Evolutionary conservation across 2,329 filamentous ascomycete genomes (phyloP).

Genomic region (Colletotrichum sp.): DNA sequence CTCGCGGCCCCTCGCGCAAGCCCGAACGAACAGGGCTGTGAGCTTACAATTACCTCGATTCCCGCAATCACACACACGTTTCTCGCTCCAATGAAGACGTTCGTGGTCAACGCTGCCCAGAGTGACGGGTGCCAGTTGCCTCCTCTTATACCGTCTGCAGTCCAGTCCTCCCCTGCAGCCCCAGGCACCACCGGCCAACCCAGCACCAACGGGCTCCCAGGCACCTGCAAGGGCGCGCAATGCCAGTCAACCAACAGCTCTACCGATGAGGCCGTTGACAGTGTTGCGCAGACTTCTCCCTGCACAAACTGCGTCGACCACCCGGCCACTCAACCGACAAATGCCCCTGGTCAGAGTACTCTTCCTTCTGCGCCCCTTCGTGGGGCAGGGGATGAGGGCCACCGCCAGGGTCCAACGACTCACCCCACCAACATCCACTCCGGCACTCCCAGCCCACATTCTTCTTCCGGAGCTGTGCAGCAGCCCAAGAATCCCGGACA

Average conservation of each 20-base stretch:
- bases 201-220: background rate
- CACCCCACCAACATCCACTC: background rate
- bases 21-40: background rate
- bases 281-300: background rate
- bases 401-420: background rate
- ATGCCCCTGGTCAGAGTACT: background rate
- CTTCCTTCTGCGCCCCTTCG: background rate
- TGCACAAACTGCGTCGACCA: background rate
- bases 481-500: rapidly evolving
- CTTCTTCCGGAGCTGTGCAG: background rate
- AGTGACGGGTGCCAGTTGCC: background rate
- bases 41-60: rapidly evolving
- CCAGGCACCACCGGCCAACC: background rate
- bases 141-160: background rate
- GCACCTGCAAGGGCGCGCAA: background rate
- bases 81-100: background rate
- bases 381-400: background rate
- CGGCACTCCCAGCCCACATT: background rate
- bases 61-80: background rate
- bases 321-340: background rate
- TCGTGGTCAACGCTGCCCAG: background rate
- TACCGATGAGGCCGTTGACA: background rate
- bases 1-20: background rate
- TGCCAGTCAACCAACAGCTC: background rate
- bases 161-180: background rate